These are phyloP conservation scores for Metschnikowia noctiluminum DNA, from an alignment of 805 yeast species.

Conservation along the genomic window DNA sequence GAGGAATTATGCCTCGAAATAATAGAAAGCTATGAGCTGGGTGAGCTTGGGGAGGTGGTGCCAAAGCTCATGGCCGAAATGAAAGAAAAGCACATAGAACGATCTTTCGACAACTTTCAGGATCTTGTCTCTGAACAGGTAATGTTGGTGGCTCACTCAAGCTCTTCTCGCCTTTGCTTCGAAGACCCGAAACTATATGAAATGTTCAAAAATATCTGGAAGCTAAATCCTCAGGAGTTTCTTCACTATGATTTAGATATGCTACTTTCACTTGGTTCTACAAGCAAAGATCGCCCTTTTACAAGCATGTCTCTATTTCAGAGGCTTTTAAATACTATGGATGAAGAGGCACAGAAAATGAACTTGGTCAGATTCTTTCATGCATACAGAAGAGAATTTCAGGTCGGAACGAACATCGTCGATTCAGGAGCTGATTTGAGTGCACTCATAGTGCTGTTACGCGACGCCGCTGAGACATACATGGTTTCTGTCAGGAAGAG, in stretches of 20 bases:
- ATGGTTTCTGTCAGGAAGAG: background rate
- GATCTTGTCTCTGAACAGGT: constrained; percentile 14
- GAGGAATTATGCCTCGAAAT: constrained; percentile 12
- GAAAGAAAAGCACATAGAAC: constrained; percentile 12
- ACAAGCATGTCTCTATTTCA: constrained; percentile 4
- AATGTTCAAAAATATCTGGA: constrained; percentile 10
- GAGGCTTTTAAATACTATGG: constrained; percentile 5
- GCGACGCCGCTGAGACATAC: background rate
- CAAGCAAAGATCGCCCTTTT: constrained; percentile 7
- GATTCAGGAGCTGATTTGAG: background rate
- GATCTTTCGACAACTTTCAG: constrained; percentile 15
- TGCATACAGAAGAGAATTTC: constrained; percentile 7
- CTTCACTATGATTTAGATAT: constrained; percentile 7
- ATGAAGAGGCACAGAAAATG: constrained; percentile 13
- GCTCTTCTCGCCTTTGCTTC: background rate
- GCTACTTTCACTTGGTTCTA: constrained; percentile 6
- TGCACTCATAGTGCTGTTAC: background rate
- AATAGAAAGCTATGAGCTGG: constrained; percentile 3
- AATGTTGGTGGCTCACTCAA: background rate
- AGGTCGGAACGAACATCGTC: background rate
- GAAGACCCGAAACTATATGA: constrained; percentile 10
- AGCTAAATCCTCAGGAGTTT: constrained; percentile 9
- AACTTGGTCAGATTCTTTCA: constrained; percentile 11
- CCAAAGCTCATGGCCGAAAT: constrained; percentile 9
- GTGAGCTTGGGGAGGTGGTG: constrained; percentile 7